Evolutionary conservation across 2,329 filamentous ascomycete genomes (phyloP).

Genomic region (Elsinoe necatrix): DNA sequence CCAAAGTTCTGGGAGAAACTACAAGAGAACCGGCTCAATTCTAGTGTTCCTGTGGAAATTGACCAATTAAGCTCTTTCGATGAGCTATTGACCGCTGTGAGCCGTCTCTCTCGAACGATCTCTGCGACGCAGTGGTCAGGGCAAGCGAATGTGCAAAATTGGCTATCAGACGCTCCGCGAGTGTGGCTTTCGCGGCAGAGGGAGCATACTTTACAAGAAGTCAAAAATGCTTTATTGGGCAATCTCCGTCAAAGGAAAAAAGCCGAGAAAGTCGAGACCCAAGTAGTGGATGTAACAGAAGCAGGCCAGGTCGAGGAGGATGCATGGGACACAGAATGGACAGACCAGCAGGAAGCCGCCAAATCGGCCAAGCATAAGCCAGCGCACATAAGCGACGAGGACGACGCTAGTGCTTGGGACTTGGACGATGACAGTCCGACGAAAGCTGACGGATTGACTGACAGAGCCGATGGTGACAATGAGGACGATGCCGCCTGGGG

Average conservation of each 20-base stretch:
- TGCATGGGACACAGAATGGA: constrained; percentile 77
- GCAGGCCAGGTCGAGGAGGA: constrained; percentile 33
- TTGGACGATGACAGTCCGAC: constrained; percentile 29
- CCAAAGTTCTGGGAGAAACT: constrained; percentile 59
- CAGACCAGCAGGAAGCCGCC: constrained; percentile 43
- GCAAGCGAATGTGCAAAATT: constrained; percentile 55
- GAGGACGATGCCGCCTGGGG: constrained; percentile 59
- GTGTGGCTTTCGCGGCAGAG: constrained; percentile 81
- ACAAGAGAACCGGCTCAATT: constrained; percentile 65
- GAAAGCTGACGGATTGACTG: background rate
- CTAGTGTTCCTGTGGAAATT: constrained; percentile 66
- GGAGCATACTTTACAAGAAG: constrained; percentile 66
- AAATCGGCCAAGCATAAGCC: constrained; percentile 29
- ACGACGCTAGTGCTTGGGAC: constrained; percentile 44
- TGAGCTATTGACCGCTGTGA: constrained; percentile 60
- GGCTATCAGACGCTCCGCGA: constrained; percentile 70
- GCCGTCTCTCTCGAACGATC: constrained; percentile 32
- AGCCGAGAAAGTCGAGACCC: constrained; percentile 78
- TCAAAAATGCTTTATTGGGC: constrained; percentile 58
- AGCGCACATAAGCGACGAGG: constrained; percentile 27
- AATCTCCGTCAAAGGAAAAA: constrained; percentile 59
- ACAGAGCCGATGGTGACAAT: constrained; percentile 3
- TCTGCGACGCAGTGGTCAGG: background rate
- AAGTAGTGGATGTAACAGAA: constrained; percentile 52
- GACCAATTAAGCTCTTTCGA: constrained; percentile 60